Conservation (phyloP, 202 grass and related monocot genomes). For the Brachypodium distachyon region DNA sequence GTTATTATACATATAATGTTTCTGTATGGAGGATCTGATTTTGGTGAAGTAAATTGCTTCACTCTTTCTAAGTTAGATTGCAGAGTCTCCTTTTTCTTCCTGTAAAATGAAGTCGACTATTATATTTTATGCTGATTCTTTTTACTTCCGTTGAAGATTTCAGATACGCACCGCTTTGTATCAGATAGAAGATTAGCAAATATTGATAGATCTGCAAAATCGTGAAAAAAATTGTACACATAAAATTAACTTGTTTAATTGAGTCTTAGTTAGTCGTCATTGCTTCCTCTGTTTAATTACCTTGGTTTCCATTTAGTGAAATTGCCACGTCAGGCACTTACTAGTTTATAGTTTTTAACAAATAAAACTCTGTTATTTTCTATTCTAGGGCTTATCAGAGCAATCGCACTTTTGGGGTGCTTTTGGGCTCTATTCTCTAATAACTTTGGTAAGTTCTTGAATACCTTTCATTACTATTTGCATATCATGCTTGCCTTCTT, state of each 20-base stretch:
- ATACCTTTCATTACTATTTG: constrained; percentile 20
- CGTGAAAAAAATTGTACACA: not conserved
- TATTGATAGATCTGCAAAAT: constrained; percentile 4
- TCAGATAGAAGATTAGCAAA: not conserved
- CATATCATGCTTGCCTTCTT: not conserved
- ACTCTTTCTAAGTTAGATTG: not conserved
- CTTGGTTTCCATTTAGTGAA: not conserved
- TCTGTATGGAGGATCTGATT: not conserved
- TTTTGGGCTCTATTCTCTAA: constrained; percentile 77
- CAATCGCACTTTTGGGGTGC: constrained; percentile 87
- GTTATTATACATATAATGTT: not conserved
- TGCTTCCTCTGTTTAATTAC: not conserved
- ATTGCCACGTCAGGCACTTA: not conserved
- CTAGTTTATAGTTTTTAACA: constrained; percentile 15
- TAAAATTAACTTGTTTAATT: not conserved
- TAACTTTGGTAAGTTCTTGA: constrained; percentile 60
- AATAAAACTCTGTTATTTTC: not conserved
- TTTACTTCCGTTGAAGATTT: not conserved
- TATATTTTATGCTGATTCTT: not conserved
- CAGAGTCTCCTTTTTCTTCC: not conserved
- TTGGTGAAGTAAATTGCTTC: not conserved
- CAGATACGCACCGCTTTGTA: too few species aligned
- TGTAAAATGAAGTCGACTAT: not conserved
- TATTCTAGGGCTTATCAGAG: constrained; percentile 57
- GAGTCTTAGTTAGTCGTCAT: not conserved